Evolutionary conservation across 768 basidiomycete genomes (phyloP), one percentile per base, ranked within the genome.

Genomic region (Suillus decipiens): DNA sequence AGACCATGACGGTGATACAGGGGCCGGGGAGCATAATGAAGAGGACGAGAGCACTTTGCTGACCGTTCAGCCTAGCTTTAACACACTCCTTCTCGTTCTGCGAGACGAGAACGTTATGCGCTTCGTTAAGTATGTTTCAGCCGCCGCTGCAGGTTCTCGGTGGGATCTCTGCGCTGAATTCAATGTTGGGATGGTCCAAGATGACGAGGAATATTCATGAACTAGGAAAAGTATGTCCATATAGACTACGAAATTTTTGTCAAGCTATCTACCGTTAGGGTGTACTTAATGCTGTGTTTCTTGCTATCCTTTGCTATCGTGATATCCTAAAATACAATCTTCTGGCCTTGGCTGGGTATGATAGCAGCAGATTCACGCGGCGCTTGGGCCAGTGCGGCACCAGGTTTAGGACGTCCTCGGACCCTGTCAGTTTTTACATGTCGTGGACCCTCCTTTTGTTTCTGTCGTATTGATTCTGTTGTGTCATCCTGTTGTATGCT

Each of bases 91-190:
- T 34, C 82, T 99, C 42, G 96, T 98, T 28, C 79, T 98, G 62
- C 85, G 96, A 17, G 96, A 99, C 74, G 92, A 95, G 71, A 86
- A 91, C 22, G 95, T 99, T 54, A 89, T 99, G 87, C 86, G 86
- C 47, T 99, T 98, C 73, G 93, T 96, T 66, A 99, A 98, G 74
- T 99, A 99, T 70, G 86, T 98, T 22, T 92, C 91, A 33, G 93
- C 92, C 17, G 87, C 89, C 1, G 96, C 96, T 0, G 86, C 88
- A 59, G 93, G 95, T 10, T 95, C 93, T 34, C 80, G 96, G 60
- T 99, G 95, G 95, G 96, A 99, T 73, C 78, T 98, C 12, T 93
- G 89, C 66, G 89, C 88, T 4, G 96, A 99, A 77, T 98, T 90
- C 73, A 93, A 95, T 71, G 89, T 97, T 11, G 95, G 93, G 2